Evolutionary conservation across 2,329 filamentous ascomycete species (phyloP).

Genomic region (Erysiphe pisi): DNA sequence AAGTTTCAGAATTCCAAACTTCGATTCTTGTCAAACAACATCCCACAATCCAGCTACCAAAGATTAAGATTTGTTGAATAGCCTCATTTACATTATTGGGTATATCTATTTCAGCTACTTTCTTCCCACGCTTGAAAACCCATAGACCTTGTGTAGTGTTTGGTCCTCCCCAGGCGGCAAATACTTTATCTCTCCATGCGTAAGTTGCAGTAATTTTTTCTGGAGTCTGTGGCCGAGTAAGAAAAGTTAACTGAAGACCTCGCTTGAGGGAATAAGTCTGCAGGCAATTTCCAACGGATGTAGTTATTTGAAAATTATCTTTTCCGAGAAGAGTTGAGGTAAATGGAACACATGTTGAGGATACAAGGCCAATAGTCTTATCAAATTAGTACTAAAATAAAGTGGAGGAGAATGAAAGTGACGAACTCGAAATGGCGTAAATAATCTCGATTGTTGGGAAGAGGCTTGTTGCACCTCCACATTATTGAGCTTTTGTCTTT

Average conservation of each 20-base stretch:
- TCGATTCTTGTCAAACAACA: slow-evolving; percentile 66
- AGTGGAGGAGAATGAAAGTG: not conserved
- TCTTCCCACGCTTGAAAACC: slow-evolving; percentile 86
- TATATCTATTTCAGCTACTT: slow-evolving; percentile 61
- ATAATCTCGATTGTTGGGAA: slow-evolving; percentile 60
- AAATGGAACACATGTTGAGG: slow-evolving; percentile 81
- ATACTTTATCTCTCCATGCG: slow-evolving; percentile 76
- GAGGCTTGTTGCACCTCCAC: slow-evolving; percentile 39
- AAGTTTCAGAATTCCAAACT: slow-evolving; percentile 73
- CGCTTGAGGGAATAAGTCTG: slow-evolving; percentile 93
- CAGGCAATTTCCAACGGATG: slow-evolving; percentile 75
- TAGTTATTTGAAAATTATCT: slow-evolving; percentile 94
- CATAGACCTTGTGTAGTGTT: slow-evolving; percentile 58
- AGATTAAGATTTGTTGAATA: slow-evolving; percentile 65
- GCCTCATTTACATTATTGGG: slow-evolving; percentile 56
- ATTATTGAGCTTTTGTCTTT: slow-evolving; percentile 60
- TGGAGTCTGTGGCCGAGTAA: slow-evolving; percentile 83
- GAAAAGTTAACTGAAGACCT: slow-evolving; percentile 83
- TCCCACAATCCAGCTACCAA: slow-evolving; percentile 85
- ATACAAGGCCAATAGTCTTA: slow-evolving; percentile 85
- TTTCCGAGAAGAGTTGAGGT: slow-evolving; percentile 81
- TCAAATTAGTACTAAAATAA: slow-evolving; percentile 30
- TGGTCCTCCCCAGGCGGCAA: slow-evolving; percentile 75
- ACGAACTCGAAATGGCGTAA: slow-evolving; percentile 82
- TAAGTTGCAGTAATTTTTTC: slow-evolving; percentile 72